Evolutionary conservation across 495 filamentous ascomycete species (phyloP).

Genomic region (Hypoxylon lenormandii): DNA sequence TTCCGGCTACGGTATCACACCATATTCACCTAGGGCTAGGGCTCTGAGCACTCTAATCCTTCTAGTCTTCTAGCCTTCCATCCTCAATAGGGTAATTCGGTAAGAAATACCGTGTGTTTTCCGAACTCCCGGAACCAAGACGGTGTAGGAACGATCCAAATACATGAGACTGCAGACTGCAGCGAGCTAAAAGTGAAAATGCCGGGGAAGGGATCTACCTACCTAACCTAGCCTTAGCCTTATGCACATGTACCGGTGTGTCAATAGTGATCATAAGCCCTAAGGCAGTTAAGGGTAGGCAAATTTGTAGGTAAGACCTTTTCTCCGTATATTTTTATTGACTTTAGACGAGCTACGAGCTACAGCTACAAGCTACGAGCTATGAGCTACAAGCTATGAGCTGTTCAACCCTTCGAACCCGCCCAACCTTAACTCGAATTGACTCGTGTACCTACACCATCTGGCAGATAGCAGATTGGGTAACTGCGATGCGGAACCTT

Average conservation of each 20-base stretch:
- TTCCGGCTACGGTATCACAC: too few relatives aligned
- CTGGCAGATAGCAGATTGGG: constrained; percentile 21
- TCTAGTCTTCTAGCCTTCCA: too few relatives aligned
- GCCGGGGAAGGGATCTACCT: not conserved
- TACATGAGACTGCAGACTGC: constrained; percentile 1
- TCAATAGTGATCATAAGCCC: not conserved
- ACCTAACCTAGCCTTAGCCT: constrained; percentile 5
- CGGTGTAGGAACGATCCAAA: not conserved
- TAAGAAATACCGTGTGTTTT: constrained; percentile 37
- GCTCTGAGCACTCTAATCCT: too few relatives aligned
- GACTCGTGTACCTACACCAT: constrained; percentile 30
- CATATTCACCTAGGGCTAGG: too few relatives aligned
- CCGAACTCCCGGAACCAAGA: constrained; percentile 32
- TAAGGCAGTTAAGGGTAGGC: too few relatives aligned
- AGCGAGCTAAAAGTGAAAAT: constrained; percentile 20
- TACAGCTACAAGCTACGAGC: too few relatives aligned
- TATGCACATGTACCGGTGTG: not conserved
- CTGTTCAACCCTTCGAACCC: constrained; percentile 5
- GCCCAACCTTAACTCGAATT: constrained; percentile 26
- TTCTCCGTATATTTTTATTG: too few relatives aligned
- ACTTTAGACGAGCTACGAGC: too few relatives aligned
- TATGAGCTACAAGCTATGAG: not conserved
- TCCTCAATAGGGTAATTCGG: not conserved
- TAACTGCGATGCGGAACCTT: constrained; percentile 27
- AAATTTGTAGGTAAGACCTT: too few relatives aligned